phyloP scores from a whole-genome alignment of 495 filamentous ascomycete species.

The Aspergillus biplanus region DNA sequence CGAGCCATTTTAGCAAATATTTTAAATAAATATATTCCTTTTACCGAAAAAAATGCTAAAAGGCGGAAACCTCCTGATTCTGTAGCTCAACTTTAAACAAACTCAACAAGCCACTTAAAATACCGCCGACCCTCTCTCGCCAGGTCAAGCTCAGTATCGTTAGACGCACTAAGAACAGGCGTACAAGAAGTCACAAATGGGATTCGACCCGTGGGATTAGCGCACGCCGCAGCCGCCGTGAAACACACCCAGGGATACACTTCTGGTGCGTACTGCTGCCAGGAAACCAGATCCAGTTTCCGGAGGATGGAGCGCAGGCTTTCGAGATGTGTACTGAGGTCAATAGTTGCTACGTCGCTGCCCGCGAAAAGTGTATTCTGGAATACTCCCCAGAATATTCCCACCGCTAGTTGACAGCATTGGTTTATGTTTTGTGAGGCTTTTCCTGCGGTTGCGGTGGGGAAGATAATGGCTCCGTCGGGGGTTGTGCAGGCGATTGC shows the following conservation, averaged over 20 bases:
- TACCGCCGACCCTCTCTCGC: conserved; percentile 6
- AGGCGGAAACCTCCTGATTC: no score
- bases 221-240: background rate
- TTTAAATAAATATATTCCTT: no score
- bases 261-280: conserved; percentile 2
- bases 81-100: no score
- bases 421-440: conserved; percentile 1
- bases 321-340: background rate
- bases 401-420: background rate
- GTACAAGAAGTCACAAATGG: background rate
- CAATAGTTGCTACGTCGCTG: background rate
- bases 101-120: background rate
- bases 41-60: no score
- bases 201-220: background rate
- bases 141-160: background rate
- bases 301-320: background rate
- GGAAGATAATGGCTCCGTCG: background rate
- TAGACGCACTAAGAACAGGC: background rate
- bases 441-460: background rate
- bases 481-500: no score
- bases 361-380: background rate
- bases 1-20: no score
- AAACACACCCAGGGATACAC: conserved; percentile 4
- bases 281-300: background rate
- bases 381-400: conserved; percentile 6